A percentile compares a stretch with the other conserved stretches of the same genome.
Evolutionary conservation across 768 basidiomycete species (phyloP).

Genomic region (Chalciporus pseudorubinellus): DNA sequence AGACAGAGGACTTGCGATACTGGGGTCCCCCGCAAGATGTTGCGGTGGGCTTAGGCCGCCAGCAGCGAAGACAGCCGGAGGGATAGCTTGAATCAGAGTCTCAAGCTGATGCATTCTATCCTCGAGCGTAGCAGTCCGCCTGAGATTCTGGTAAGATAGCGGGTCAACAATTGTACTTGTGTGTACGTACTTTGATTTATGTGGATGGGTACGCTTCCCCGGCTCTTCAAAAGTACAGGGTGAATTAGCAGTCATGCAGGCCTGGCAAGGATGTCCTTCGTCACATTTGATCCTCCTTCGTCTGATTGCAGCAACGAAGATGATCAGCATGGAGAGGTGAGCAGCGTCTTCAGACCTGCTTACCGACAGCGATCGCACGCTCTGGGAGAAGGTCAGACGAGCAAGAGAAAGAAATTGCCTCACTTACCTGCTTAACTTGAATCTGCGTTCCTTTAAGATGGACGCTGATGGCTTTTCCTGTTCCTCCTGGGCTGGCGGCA

Average conservation of each 20-base stretch:
- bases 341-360: constrained; percentile 29
- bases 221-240: constrained; percentile 86
- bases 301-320: constrained; percentile 34
- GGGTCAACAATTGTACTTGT: constrained; percentile 3
- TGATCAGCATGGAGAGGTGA: neutral
- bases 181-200: constrained; percentile 77
- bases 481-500: constrained; percentile 32
- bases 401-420: neutral
- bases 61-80: constrained; percentile 73
- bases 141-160: constrained; percentile 25
- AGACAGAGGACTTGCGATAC: constrained; percentile 31
- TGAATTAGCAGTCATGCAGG: constrained; percentile 79
- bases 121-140: constrained; percentile 79
- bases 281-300: constrained; percentile 86
- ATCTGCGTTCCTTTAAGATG: constrained; percentile 75
- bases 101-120: constrained; percentile 89
- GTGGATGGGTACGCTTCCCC: constrained; percentile 80
- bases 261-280: constrained; percentile 86
- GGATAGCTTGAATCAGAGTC: constrained; percentile 80
- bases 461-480: constrained; percentile 47
- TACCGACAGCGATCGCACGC: constrained; percentile 91
- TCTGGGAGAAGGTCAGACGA: constrained; percentile 38
- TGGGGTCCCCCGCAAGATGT: constrained; percentile 35
- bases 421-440: constrained; percentile 80
- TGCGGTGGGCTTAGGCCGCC: constrained; percentile 40